Percentiles rank a stretch among this genome's conserved stretches.
These are phyloP conservation scores for Cutaneotrichosporon cutaneum DNA, from an alignment of 1,284 basidiomycete genomes.

Conservation along the genomic window DNA sequence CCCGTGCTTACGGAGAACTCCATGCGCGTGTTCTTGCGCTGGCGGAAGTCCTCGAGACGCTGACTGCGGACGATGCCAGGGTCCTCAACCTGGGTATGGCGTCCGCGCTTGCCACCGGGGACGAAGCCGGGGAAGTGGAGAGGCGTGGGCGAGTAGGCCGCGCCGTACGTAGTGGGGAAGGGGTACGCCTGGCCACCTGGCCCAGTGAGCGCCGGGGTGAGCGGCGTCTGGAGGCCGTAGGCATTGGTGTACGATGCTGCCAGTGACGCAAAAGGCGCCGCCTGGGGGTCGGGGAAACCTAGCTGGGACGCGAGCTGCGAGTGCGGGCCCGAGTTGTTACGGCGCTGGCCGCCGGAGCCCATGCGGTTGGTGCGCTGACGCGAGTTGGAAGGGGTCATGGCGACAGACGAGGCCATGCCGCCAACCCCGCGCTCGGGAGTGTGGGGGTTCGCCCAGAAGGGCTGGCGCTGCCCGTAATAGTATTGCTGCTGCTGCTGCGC, in stretches of 20 bases:
- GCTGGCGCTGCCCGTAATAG: conserved; percentile 11
- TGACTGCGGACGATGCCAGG: conserved; percentile 59
- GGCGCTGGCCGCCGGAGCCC: conserved; percentile 12
- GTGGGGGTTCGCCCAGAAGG: conserved; percentile 12
- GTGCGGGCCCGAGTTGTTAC: conserved; percentile 10
- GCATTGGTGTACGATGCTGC: conserved; percentile 6
- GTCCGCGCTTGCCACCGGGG: conserved; percentile 16
- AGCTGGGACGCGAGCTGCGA: conserved; percentile 9
- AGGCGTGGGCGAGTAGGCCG: conserved; percentile 14
- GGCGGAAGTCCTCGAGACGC: conserved; percentile 78
- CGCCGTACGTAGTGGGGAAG: conserved; percentile 29
- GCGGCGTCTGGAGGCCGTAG: conserved; percentile 13
- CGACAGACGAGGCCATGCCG: not conserved
- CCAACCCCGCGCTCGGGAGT: conserved; percentile 2
- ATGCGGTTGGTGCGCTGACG: conserved; percentile 13
- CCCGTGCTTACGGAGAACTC: conserved; percentile 64
- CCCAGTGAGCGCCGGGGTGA: conserved; percentile 8
- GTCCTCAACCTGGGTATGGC: conserved; percentile 6
- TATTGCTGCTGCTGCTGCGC: conserved; percentile 9
- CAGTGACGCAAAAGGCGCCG: not conserved
- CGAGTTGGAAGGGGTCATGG: conserved; percentile 3
- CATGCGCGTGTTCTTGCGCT: conserved; percentile 73
- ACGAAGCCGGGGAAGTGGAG: conserved; percentile 3
- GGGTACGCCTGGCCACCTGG: conserved; percentile 19
- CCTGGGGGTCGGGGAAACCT: not conserved